These are phyloP conservation scores for Penicillium bialowiezense DNA, from an alignment of 495 filamentous ascomycete genomes.

Conservation along the genomic window DNA sequence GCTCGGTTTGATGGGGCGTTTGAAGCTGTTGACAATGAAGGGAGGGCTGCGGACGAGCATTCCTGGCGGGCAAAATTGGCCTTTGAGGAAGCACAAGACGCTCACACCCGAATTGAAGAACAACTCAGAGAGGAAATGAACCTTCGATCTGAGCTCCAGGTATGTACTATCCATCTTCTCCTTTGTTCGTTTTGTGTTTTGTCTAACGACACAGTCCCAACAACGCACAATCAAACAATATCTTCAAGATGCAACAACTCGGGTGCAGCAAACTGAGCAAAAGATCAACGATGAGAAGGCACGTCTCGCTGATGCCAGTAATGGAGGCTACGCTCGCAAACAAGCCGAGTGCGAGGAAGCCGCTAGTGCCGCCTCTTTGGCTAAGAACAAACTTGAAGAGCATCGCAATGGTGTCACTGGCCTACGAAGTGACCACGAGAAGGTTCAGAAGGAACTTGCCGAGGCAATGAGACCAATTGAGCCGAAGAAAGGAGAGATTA, in stretches of 20 bases:
- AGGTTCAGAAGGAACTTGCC: conserved; percentile 31
- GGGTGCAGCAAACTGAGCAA: conserved; percentile 36
- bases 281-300: conserved; percentile 47
- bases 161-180: conserved; percentile 18
- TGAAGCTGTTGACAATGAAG: conserved; percentile 42
- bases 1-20: conserved; percentile 38
- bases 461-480: conserved; percentile 21
- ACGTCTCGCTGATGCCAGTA: conserved; percentile 50
- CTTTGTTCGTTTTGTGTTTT: conserved; percentile 1
- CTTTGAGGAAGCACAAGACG: conserved; percentile 43
- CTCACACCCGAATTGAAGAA: conserved; percentile 39
- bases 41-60: conserved; percentile 54
- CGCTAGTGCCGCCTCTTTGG: conserved; percentile 27
- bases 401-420: conserved; percentile 22
- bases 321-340: conserved; percentile 49
- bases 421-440: conserved; percentile 36
- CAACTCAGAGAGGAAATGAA: conserved; percentile 38
- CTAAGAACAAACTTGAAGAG: conserved; percentile 28
- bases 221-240: conserved; percentile 50
- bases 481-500: conserved; percentile 36
- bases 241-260: conserved; percentile 39
- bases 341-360: conserved; percentile 47
- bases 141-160: conserved; percentile 45
- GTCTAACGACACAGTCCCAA: conserved; percentile 39
- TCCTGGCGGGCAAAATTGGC: conserved; percentile 48